phyloP scores from a whole-genome alignment of 768 basidiomycete species.

The Termitomyces sp. region DNA sequence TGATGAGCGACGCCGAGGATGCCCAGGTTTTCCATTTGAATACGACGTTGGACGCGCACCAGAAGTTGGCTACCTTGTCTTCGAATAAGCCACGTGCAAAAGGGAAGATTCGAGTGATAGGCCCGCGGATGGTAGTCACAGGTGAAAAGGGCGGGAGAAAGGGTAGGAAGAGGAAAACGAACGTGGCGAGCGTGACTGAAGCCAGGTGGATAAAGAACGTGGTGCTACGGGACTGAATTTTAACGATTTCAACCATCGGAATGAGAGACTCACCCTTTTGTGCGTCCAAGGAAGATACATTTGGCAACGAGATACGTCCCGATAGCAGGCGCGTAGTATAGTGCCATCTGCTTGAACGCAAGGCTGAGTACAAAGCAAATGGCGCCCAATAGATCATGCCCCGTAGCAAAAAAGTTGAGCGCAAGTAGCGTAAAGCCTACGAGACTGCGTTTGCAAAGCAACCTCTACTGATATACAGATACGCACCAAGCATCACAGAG shows the following conservation, averaged over 20 bases:
- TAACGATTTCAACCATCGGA: background rate
- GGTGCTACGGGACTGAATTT: slow-evolving; percentile 18
- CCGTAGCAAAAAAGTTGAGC: slow-evolving; percentile 63
- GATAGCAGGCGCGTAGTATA: slow-evolving; percentile 92
- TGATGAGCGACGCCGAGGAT: slow-evolving; percentile 45
- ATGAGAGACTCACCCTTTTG: slow-evolving; percentile 51
- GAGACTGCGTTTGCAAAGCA: background rate
- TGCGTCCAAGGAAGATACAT: slow-evolving; percentile 75
- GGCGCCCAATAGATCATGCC: slow-evolving; percentile 71
- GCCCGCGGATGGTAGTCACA: slow-evolving; percentile 44
- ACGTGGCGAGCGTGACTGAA: slow-evolving; percentile 53
- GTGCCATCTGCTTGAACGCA: slow-evolving; percentile 93
- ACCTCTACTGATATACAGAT: background rate
- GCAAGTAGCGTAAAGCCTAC: slow-evolving; percentile 67
- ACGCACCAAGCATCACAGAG: slow-evolving; percentile 83
- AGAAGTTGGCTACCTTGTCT: slow-evolving; percentile 96
- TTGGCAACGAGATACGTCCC: slow-evolving; percentile 88
- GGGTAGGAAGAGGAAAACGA: slow-evolving; percentile 70
- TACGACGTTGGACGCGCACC: slow-evolving; percentile 89
- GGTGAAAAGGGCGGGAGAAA: slow-evolving; percentile 70
- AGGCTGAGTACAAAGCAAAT: slow-evolving; percentile 80
- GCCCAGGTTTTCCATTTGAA: slow-evolving; percentile 77
- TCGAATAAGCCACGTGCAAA: slow-evolving; percentile 89
- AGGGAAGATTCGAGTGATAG: slow-evolving; percentile 83
- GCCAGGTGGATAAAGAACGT: slow-evolving; percentile 66